Conservation (phyloP, 768 basidiomycete species). For the Termitomyces eurrhizus region DNA sequence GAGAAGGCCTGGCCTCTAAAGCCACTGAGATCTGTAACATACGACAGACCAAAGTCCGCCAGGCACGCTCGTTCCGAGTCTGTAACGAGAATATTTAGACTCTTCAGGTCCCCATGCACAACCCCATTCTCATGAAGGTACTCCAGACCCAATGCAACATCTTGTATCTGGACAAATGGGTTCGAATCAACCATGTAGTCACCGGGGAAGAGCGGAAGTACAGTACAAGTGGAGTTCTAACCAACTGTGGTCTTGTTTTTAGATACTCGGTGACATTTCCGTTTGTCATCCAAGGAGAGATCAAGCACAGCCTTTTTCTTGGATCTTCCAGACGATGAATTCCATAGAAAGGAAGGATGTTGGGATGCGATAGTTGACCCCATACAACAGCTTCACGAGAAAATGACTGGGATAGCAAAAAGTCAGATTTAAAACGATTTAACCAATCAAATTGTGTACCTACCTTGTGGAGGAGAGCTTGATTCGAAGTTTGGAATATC, state of each 20-base stretch:
- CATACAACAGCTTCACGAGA: conserved; percentile 17
- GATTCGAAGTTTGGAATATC: conserved; percentile 19
- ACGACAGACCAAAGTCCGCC: conserved; percentile 46
- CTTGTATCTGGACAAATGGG: conserved; percentile 10
- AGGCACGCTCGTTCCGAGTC: conserved; percentile 37
- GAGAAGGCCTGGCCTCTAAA: conserved; percentile 17
- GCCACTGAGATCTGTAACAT: conserved; percentile 18
- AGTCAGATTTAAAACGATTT: not conserved
- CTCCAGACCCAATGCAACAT: conserved; percentile 28
- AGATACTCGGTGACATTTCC: conserved; percentile 29
- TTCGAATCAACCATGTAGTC: conserved; percentile 4
- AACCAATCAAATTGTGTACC: conserved; percentile 12
- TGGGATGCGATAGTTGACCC: conserved; percentile 17
- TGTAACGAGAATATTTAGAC: conserved; percentile 47
- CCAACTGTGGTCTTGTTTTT: conserved; percentile 10
- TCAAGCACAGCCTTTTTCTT: conserved; percentile 27
- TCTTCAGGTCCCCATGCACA: conserved; percentile 46
- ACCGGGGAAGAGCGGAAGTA: not conserved
- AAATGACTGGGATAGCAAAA: conserved; percentile 22
- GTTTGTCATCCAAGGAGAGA: conserved; percentile 36
- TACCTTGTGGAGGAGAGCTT: conserved; percentile 22
- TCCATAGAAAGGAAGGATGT: conserved; percentile 37
- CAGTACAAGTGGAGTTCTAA: conserved; percentile 15
- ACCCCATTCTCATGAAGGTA: conserved; percentile 33
- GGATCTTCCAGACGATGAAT: conserved; percentile 24